Evolutionary conservation across 768 basidiomycete genomes (phyloP).

Genomic region (Lentinula detonsa): DNA sequence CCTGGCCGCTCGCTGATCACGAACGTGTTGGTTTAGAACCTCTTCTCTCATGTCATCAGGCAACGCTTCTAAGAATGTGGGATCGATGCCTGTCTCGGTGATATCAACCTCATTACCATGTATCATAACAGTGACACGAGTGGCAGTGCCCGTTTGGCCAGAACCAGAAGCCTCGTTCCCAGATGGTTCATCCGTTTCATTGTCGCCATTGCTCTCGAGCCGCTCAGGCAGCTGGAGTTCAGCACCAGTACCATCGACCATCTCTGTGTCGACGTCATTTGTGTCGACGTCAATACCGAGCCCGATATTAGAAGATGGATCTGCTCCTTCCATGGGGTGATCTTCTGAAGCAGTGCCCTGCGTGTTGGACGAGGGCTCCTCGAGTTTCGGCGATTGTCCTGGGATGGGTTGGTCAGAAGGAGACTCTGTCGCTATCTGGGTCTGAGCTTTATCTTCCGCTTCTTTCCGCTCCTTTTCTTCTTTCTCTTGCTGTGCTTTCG

Average conservation of each 20-base stretch:
- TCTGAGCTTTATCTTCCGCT: constrained; percentile 24
- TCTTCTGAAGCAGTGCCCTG: constrained; percentile 14
- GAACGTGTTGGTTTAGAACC: constrained; percentile 93
- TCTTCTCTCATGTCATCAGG: constrained; percentile 99
- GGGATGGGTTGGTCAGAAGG: not conserved
- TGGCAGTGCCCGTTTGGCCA: constrained; percentile 20
- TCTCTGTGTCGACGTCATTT: constrained; percentile 44
- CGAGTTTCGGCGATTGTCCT: not conserved
- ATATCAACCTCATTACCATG: constrained; percentile 94
- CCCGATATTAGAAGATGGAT: constrained; percentile 16
- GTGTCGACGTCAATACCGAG: constrained; percentile 25
- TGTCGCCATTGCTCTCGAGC: not conserved
- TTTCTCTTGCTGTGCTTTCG: constrained; percentile 25
- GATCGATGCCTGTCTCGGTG: constrained; percentile 97
- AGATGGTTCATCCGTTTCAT: constrained; percentile 9
- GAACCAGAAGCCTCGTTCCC: constrained; percentile 20
- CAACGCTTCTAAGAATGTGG: constrained; percentile 93
- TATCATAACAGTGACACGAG: constrained; percentile 83
- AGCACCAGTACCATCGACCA: constrained; percentile 34
- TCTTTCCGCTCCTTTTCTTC: constrained; percentile 22
- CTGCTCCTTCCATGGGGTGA: constrained; percentile 27
- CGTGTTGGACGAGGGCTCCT: not conserved
- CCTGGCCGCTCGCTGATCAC: constrained; percentile 80
- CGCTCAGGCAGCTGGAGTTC: not conserved
- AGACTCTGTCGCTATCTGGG: constrained; percentile 9